These are phyloP conservation scores for Pontederia paniculata DNA, from an alignment of 176 grass and related monocot genomes.

Conservation along the genomic window DNA sequence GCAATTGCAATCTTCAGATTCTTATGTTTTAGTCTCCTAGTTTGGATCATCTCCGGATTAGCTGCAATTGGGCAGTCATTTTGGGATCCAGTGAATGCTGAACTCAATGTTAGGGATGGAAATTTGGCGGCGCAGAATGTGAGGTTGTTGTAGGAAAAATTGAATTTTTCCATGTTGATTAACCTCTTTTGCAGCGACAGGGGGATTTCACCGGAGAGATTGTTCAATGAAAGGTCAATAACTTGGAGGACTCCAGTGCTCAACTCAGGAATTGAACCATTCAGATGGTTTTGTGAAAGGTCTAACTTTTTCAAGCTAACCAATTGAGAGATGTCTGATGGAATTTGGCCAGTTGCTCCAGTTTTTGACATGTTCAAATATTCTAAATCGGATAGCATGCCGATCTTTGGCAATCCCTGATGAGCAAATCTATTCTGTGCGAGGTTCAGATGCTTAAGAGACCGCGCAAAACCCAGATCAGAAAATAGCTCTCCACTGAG, in stretches of 20 bases:
- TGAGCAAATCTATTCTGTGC: slow-evolving; percentile 57
- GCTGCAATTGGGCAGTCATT: slow-evolving; percentile 93
- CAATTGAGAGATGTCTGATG: slow-evolving; percentile 35
- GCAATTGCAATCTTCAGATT: slow-evolving; percentile 43
- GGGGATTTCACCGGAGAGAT: slow-evolving; percentile 85
- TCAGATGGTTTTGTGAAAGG: slow-evolving; percentile 75
- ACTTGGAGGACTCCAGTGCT: slow-evolving; percentile 30
- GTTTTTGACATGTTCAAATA: slow-evolving; percentile 89
- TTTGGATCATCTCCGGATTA: slow-evolving; percentile 42
- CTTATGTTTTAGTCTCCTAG: slow-evolving; percentile 16
- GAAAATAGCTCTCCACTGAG: slow-evolving; percentile 41
- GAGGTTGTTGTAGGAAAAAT: slow-evolving; percentile 98
- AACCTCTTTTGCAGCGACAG: slow-evolving; percentile 54
- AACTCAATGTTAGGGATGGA: slow-evolving; percentile 35
- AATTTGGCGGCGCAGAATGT: slow-evolving; percentile 69
- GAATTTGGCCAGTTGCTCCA: slow-evolving; percentile 43
- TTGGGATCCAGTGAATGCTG: slow-evolving; percentile 56
- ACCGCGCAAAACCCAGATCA: slow-evolving; percentile 16
- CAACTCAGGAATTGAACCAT: slow-evolving; percentile 51
- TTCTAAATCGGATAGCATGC: slow-evolving; percentile 41
- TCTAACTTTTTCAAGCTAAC: slow-evolving; percentile 56
- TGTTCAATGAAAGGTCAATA: slow-evolving; percentile 85
- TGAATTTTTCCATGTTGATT: slow-evolving; percentile 47
- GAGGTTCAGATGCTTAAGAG: slow-evolving; percentile 72
- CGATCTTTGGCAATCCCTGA: slow-evolving; percentile 32